Conservation (phyloP, 345 rosid genomes). For the Populus simonii region DNA sequence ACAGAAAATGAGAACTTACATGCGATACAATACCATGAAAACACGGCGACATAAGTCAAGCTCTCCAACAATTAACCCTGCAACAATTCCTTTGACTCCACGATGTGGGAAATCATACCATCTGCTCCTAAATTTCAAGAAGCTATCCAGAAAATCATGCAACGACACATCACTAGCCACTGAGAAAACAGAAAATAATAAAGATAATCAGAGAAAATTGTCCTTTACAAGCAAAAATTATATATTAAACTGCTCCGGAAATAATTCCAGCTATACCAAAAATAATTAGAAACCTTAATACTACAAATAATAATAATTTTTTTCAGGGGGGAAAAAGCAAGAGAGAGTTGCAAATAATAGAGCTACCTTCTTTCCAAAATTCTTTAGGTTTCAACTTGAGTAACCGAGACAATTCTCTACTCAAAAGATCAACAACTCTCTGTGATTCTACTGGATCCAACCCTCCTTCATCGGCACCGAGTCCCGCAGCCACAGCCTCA, state of each 20-base stretch:
- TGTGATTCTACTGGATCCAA: slow-evolving; percentile 91
- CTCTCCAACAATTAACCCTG: slow-evolving; percentile 89
- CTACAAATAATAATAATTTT: neutral
- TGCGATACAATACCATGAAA: slow-evolving; percentile 82
- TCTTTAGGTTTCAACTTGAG: slow-evolving; percentile 75
- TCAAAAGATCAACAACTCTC: slow-evolving; percentile 87
- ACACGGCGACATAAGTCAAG: slow-evolving; percentile 71
- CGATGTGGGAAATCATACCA: slow-evolving; percentile 97
- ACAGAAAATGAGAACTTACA: slow-evolving; percentile 48
- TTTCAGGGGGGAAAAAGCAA: neutral
- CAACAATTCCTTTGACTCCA: slow-evolving; percentile 77
- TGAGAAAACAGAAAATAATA: slow-evolving; percentile 16
- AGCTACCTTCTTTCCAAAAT: slow-evolving; percentile 85
- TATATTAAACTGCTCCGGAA: too few relatives aligned
- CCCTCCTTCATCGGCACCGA: slow-evolving; percentile 74
- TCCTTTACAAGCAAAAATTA: too few relatives aligned
- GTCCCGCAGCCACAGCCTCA: slow-evolving; percentile 87
- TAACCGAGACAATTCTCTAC: slow-evolving; percentile 71
- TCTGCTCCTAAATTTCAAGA: slow-evolving; percentile 76
- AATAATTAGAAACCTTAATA: neutral
- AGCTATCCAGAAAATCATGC: slow-evolving; percentile 75
- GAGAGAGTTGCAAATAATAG: neutral
- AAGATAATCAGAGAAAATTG: neutral
- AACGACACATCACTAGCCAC: slow-evolving; percentile 79
- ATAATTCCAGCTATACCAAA: neutral